Evolutionary conservation across 140 eudicot genomes (phyloP).

Genomic region (Stevia rebaudiana): DNA sequence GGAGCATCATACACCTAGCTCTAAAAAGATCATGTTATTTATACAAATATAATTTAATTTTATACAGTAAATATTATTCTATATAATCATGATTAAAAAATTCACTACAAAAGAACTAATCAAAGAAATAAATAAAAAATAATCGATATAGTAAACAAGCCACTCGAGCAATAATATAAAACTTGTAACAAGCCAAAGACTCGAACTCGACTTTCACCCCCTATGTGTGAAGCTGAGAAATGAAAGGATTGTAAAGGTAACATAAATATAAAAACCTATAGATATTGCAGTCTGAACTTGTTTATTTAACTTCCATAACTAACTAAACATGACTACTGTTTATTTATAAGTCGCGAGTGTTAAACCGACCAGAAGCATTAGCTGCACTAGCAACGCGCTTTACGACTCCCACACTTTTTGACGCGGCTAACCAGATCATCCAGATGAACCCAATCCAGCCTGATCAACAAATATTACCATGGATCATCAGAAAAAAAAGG

Average conservation of each 20-base stretch:
- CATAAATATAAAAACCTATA: background rate
- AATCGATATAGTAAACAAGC: background rate
- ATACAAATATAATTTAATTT: no score
- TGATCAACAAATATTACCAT: conserved; percentile 16
- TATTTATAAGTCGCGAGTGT: conserved; percentile 14
- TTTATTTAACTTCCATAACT: background rate
- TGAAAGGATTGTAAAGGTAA: background rate
- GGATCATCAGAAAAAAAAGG: background rate
- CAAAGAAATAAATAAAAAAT: background rate
- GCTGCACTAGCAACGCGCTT: conserved; percentile 57
- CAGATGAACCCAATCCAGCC: conserved; percentile 90
- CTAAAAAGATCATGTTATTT: no score
- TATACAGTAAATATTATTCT: no score
- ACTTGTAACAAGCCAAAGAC: background rate
- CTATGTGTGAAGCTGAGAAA: background rate
- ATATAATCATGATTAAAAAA: no score
- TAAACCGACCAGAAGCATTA: conserved; percentile 36
- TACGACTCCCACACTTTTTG: conserved; percentile 50
- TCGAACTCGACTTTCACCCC: background rate
- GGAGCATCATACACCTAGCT: no score
- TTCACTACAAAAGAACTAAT: background rate
- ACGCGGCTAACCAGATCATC: conserved; percentile 52
- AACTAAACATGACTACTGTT: background rate
- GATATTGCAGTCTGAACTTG: conserved; percentile 2
- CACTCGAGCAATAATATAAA: background rate